Base-by-base conservation (phyloP, 106 monocot species). In the Dactylorhiza incarnata region DNA sequence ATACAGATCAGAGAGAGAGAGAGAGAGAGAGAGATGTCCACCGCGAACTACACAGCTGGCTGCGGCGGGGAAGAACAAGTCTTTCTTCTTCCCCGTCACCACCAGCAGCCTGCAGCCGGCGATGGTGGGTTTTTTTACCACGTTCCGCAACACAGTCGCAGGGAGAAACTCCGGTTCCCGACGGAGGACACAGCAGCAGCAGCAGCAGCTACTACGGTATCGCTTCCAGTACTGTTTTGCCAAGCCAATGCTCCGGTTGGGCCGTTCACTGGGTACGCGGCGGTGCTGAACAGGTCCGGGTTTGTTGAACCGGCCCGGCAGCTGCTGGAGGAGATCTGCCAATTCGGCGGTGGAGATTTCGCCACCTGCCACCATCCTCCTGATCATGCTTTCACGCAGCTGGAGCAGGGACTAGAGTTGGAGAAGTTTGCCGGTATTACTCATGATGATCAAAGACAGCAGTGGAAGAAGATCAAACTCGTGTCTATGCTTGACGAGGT, bases 401-500 rank as follows among this genome's bases (percentile, higher is more conserved):
- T 48, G 71, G 48, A 71, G 48, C n/a, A 37, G 44, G 49, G 49
- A 5, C 12, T n/a, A 49, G 3, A 5, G 11, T 20, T 2, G 29
- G n/a, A 11, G 76, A 45, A n/a, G 53, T 37, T 37, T 45, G 77
- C 80, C 3, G 3, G 37, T 2, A 37, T 2, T 37, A 37, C 37
- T 37, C 3, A 37, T 37, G 3, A 37, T 37, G 3, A 37, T 3
- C 37, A 37, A 37, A 3, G 37, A 37, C 0, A 76, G 68, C 81
- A 85, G 68, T 85, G 87, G 87, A 86, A 79, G 81, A 92, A 89
- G 87, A 76, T 87, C 44, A 87, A 74, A 77, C 92, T 95, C 52
- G 45, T 92, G 48, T 87, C 91, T 76, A 82, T 95, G 92, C 81
- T 95, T 19, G 86, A 95, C 49, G 95, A 95, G 95, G 95, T 95